Conservation (phyloP, 257 asterid genomes). For the Ocimum tenuiflorum region DNA sequence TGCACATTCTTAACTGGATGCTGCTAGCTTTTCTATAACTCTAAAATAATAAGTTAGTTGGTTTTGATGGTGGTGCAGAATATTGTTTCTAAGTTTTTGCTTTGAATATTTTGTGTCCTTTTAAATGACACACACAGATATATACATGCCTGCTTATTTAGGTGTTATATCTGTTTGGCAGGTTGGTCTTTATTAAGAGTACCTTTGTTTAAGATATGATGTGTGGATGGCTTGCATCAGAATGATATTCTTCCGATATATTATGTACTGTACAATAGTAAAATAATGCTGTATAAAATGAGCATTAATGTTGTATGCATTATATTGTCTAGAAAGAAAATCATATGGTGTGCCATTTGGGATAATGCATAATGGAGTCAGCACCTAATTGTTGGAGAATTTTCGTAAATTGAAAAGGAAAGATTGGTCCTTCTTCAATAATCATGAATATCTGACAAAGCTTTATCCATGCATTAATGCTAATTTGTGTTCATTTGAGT, state of each 20-base stretch:
- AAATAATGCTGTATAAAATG: background rate
- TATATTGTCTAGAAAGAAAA: background rate
- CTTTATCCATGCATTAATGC: constrained; percentile 2
- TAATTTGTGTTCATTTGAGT: background rate
- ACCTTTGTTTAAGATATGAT: no score
- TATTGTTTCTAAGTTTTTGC: background rate
- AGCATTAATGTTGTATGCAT: background rate
- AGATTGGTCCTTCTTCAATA: background rate
- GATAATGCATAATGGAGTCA: background rate
- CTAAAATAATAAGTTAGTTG: background rate
- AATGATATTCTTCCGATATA: background rate
- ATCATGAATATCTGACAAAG: constrained; percentile 1
- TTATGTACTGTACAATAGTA: background rate
- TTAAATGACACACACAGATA: background rate
- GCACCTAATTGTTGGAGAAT: background rate
- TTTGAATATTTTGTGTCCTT: background rate
- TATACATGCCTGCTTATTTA: background rate
- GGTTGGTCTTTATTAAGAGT: background rate
- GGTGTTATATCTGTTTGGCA: background rate
- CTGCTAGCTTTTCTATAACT: background rate
- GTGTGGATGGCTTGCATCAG: background rate
- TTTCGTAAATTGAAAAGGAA: background rate
- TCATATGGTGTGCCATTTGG: background rate
- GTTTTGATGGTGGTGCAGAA: background rate
- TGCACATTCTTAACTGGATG: background rate